Evolutionary conservation across 176 grass and related monocot genomes (phyloP), one percentile per base, ranked within the genome.

Genomic region (Themeda triandra): DNA sequence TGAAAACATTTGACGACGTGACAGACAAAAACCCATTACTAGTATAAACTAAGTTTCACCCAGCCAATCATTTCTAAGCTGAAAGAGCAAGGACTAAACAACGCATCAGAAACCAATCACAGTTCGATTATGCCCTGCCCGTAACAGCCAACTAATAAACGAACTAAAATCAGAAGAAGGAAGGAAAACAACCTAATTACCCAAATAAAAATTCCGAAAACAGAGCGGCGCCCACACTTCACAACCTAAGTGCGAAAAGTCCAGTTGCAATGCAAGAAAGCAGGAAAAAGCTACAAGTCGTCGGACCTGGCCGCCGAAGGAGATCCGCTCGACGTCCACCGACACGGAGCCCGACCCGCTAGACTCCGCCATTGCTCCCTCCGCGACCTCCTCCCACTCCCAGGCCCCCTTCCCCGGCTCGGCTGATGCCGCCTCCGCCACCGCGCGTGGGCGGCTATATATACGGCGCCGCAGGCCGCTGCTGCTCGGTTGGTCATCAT

Each of bases 261-360:
- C n/a, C n/a, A n/a, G n/a, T n/a, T n/a, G n/a, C n/a, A n/a, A n/a
- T n/a, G n/a, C n/a, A n/a, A 18, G 1, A 15, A 46, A 46, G 42
- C 44, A 46, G 0, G 46, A 49, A 46, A 46, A 49, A 49, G 46
- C 5, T 51, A 6, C 48, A 51, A 51, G 17, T 21, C 17, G 49
- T 21, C 48, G 60, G 37, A 97, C 94, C 94, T 94, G 88, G 89
- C 90, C 92, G 23, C 88, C 94, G 60, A 94, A 92, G 71, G 90
- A 94, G 77, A 97, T 92, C 69, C 88, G 85, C 72, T 97, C 94
- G 80, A 92, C 63, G 76, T 94, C 94, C 32, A 97, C 84, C 51
- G 89, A 92, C 45, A 94, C 87, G 4, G 94, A 83, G 1, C 31
- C 66, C 0, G 80, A 97, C 19, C 83, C 80, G 63, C 92, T 97